A percentile compares a stretch with the other conserved stretches of the same genome.
phyloP scores from a whole-genome alignment of 495 filamentous ascomycete genomes.

The Daldinia caldariorum region DNA sequence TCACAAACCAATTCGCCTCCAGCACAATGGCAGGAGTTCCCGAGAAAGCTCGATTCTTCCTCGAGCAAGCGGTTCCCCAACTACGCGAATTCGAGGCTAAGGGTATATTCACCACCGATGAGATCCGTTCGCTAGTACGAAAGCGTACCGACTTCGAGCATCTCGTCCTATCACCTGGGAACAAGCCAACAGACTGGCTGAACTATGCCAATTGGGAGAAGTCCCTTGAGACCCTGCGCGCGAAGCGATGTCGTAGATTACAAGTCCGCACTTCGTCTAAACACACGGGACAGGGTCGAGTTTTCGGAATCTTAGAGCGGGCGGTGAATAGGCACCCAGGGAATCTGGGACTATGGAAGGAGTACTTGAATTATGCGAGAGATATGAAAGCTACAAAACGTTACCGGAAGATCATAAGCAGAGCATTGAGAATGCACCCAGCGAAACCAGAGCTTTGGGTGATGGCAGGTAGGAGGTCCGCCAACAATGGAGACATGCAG shows the following conservation, averaged over 20 bases:
- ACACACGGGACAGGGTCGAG: conserved; percentile 77
- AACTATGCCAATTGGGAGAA: conserved; percentile 92
- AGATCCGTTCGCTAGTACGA: conserved; percentile 85
- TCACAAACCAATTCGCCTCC: background rate
- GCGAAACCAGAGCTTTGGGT: conserved; percentile 87
- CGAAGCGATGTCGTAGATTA: conserved; percentile 82
- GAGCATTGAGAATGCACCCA: conserved; percentile 83
- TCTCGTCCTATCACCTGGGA: conserved; percentile 81
- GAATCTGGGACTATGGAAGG: conserved; percentile 85
- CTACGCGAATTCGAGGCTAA: conserved; percentile 89
- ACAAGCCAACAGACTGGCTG: conserved; percentile 77
- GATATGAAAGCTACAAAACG: conserved; percentile 81
- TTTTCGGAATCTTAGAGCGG: conserved; percentile 89
- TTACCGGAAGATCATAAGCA: conserved; percentile 78
- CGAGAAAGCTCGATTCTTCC: conserved; percentile 93
- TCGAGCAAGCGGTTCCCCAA: conserved; percentile 90
- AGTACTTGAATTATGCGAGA: conserved; percentile 85
- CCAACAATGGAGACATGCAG: conserved; percentile 83
- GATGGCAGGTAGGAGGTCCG: conserved; percentile 80
- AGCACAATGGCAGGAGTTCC: conserved; percentile 78
- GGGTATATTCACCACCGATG: conserved; percentile 87
- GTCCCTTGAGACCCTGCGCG: conserved; percentile 82
- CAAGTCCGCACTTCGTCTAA: conserved; percentile 69
- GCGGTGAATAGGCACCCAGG: conserved; percentile 87
- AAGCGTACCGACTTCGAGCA: conserved; percentile 96